Base-by-base conservation (phyloP, 257 asterid species). In the Scutellaria baicalensis region DNA sequence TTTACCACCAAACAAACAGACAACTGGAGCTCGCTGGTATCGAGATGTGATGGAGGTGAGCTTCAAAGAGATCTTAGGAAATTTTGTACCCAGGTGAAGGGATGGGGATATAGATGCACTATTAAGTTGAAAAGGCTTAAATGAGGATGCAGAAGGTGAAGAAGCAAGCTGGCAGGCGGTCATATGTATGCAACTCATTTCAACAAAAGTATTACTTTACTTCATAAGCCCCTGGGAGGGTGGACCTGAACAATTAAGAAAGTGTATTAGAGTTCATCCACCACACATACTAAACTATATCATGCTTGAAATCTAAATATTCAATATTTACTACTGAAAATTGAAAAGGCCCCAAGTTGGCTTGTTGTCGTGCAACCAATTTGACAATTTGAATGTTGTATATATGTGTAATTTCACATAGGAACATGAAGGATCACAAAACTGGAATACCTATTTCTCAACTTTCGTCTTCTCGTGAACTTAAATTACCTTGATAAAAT, bases 1-100 rank as follows among this genome's bases (percentile, higher is more conserved):
- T 71, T 87, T 76, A 42, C 85, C 84, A 61, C 92, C 89, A 74
- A 85, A 84, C 78, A 79, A 75, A 78, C 90, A 87, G 40, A 82
- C 85, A 59, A 79, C 75, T 54, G 80, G 50, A 60, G 76, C 52
- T 40, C 42, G 72, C 55, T 73, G 81, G 73, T 52, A 64, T 55
- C 73, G 69, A 55, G 75, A 68, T 23, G 69, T 58, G 16, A 64
- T 67, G 63, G 77, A 50, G 65, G 75, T 76, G 50, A 33, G 58
- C 43, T 79, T 27, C 33, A 1, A 3, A 27, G 33, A 27, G 33
- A 27, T 5, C 33, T 27, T 27, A 27, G 33, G 33, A 27, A 27
- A 27, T 27, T 27, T 27, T 27, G 33, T 3, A 27, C 3, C 33
- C 33, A 27, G 33, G 33, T 27, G 33, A 27, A 27, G 33, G 33